Base-by-base conservation (phyloP, 176 grass and related monocot genomes). In the Juncus inflexus region DNA sequence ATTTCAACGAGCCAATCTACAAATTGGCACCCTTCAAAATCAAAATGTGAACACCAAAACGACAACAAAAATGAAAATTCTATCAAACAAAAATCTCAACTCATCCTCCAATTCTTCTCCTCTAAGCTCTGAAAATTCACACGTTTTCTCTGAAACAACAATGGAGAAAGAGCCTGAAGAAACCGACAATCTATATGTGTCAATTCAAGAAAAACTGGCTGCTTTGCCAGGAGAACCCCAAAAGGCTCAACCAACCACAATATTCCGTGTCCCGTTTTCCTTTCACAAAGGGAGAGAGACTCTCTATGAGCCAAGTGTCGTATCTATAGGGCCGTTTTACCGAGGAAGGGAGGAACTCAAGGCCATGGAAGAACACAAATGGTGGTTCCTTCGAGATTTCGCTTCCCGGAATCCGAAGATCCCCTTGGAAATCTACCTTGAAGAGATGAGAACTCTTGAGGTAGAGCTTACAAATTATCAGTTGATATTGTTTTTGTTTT, bases 221-320 rank as follows among this genome's bases (percentile, higher is more conserved):
- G 40, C 54, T 4, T 58, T 71, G 12, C 53, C 14, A 0, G 54
- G 38, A 12, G 39, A 58, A 6, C 54, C 39, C 37, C 67, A 11
- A 37, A 42, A 42, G 9, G 42, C 12, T 3, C 53, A 71, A 59
- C 53, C 53, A 3, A 55, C 57, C 14, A 71, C 67, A 3, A 71
- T 71, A 4, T 71, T 57, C 11, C 38, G 67, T 1, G 67, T 71
- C 14, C 67, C 67, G 0, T 37, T 55, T 4, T 58, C 67, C n/a
- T 71, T 71, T 19, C 67, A 55, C 10, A 11, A 71, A 40, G 57
- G 57, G 54, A 71, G 9, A 35, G 57, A 35, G 28, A 41, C 38
- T 71, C 67, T 71, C 2, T 71, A 71, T 4, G 67, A 71, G 67
- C 67, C 67, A 1, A 71, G 52, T 2, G 57, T 71, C 51, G 67